phyloP scores from a whole-genome alignment of 345 rosid genomes.

The Pseudoturritis turrita region DNA sequence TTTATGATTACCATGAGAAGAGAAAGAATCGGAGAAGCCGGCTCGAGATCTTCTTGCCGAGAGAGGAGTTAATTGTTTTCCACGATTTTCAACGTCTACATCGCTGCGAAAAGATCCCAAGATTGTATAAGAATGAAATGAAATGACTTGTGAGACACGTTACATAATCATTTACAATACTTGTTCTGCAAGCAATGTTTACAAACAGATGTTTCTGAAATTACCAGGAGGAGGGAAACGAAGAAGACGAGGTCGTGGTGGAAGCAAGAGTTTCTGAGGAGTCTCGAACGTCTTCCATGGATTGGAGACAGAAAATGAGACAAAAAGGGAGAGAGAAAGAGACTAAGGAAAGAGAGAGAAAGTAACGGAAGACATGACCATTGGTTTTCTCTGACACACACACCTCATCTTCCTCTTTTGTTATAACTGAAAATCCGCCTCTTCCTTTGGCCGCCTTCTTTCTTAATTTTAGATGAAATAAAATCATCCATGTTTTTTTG shows the following conservation, averaged over 20 bases:
- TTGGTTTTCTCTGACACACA: neutral
- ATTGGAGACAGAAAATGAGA: constrained; percentile 14
- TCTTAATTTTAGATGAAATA: constrained; percentile 19
- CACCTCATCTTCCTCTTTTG: constrained; percentile 22
- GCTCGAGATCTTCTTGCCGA: constrained; percentile 36
- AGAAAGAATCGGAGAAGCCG: constrained; percentile 45
- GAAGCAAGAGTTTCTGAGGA: constrained; percentile 25
- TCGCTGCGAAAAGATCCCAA: constrained; percentile 26
- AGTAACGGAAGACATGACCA: constrained; percentile 19
- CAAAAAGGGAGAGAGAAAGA: neutral
- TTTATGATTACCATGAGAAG: constrained; percentile 38
- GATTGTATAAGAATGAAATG: neutral
- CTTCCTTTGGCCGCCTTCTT: constrained; percentile 1
- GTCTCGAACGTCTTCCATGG: constrained; percentile 33
- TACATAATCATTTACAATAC: neutral
- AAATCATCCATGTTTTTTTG: neutral
- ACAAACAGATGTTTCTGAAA: neutral
- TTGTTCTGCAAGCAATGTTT: neutral
- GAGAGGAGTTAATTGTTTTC: constrained; percentile 20
- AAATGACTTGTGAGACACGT: neutral
- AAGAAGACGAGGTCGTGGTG: constrained; percentile 24
- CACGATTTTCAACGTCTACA: constrained; percentile 27
- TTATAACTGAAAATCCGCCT: constrained; percentile 19
- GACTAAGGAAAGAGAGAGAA: constrained; percentile 21
- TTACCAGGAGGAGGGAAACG: constrained; percentile 31